Evolutionary conservation across 179 eudicot species (phyloP).

Genomic region (Actinidia arguta): DNA sequence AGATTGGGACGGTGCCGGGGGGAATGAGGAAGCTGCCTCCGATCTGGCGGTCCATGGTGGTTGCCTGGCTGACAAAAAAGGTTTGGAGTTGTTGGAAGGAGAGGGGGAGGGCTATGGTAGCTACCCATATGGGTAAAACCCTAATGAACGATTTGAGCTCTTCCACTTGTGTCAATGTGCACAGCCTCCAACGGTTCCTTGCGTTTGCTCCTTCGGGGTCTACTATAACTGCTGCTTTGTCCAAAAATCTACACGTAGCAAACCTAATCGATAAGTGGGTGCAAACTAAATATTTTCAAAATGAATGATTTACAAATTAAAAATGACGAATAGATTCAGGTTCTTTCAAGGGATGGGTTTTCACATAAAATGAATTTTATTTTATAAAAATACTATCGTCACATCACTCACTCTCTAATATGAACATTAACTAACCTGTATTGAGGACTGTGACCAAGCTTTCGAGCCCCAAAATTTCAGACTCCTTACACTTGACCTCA

Average conservation of each 20-base stretch:
- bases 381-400: too few species aligned
- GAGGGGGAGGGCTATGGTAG: conserved; percentile 57
- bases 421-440: not conserved
- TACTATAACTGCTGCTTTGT: conserved; percentile 58
- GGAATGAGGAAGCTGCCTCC: conserved; percentile 53
- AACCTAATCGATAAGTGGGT: not conserved
- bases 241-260: conserved; percentile 49
- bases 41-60: conserved; percentile 50
- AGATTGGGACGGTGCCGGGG: conserved; percentile 48
- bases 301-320: too few species aligned
- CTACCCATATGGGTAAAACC: conserved; percentile 64
- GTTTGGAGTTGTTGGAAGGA: conserved; percentile 49
- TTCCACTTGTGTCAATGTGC: conserved; percentile 70
- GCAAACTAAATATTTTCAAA: too few species aligned
- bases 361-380: too few species aligned
- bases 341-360: too few species aligned
- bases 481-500: not conserved
- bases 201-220: conserved; percentile 34
- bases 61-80: conserved; percentile 66
- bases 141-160: conserved; percentile 62
- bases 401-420: not conserved
- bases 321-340: too few species aligned
- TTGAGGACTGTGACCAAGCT: not conserved
- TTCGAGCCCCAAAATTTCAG: not conserved
- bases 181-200: conserved; percentile 50